Base-by-base conservation (phyloP, 176 grass and related monocot species). In the Aegilops umbellulata region DNA sequence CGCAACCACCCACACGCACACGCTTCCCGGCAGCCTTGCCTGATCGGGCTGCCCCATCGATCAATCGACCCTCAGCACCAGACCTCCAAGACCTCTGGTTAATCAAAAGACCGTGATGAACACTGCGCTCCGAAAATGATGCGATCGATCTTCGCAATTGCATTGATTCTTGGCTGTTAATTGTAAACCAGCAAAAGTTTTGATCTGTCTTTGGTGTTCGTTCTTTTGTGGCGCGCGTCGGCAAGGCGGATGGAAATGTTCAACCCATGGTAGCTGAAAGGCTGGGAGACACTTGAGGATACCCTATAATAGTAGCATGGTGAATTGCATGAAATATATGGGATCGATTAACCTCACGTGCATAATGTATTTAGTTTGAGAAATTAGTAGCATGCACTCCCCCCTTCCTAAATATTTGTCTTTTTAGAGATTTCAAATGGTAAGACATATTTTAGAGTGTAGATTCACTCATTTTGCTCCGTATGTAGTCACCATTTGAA, bases 1-100 rank as follows among this genome's bases (percentile, higher is more conserved):
- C 60, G 55, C 71, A 78, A 86, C 58, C 49, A 71, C 32, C 87
- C 93, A 92, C 82, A 94, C 47, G 67, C 90, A 89, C 41, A 39
- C 38, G 87, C 51, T 82, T 31, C 84, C 90, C 65, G 90, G 31
- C 49, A 70, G 51, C 63, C 72, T 29, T 38, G 23, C 77, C 68
- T 84, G 66, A 5, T 79, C 68, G 6, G 69, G 41, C 71, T 86
- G 72, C 15, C 65, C 83, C 86, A 89, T 80, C n/a, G 55, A 53
- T 71, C 17, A 6, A 19, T 19, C 29, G 31, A n/a, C 30, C 44
- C 46, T 53, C 46, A 8, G 19, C 31, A 9, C 22, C 12, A 63
- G 42, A 57, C 61, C 32, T 79, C 22, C 22, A 62, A 69, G 46
- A 27, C 39, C 32, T 49, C 65, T 12, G 36, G 11, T 38, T 0